A percentile compares a stretch with the other conserved stretches of the same genome.
phyloP scores from a whole-genome alignment of 805 yeast species.

The Teunomyces lycoperdinae region DNA sequence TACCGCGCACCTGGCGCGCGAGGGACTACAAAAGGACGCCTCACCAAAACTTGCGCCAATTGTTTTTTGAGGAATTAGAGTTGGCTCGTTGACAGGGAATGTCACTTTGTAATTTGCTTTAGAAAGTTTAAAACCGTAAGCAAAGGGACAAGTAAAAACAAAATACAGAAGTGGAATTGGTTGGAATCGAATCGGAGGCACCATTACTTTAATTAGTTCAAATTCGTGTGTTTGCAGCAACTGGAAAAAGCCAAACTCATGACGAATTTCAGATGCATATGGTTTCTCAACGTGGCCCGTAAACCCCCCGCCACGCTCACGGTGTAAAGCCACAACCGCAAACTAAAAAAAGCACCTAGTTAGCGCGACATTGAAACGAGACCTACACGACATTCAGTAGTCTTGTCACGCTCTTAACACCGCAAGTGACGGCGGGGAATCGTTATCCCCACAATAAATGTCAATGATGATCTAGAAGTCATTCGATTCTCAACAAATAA shows the following conservation, averaged over 20 bases:
- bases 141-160: too few species aligned
- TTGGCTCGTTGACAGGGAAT: too few species aligned
- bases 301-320: neutral
- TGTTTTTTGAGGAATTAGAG: too few species aligned
- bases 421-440: slow-evolving; percentile 2
- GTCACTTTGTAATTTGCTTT: too few species aligned
- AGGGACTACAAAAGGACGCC: too few species aligned
- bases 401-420: slow-evolving; percentile 1
- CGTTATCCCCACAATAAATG: neutral
- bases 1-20: neutral
- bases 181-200: too few species aligned
- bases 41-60: too few species aligned
- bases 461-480: neutral
- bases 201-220: too few species aligned
- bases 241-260: too few species aligned
- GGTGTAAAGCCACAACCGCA: neutral
- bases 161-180: too few species aligned
- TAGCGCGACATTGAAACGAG: neutral
- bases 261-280: neutral
- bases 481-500: neutral
- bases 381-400: neutral
- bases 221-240: too few species aligned
- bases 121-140: too few species aligned
- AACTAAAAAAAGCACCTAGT: neutral
- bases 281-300: neutral